Evolutionary conservation across 805 yeast species (phyloP), one percentile per base, ranked within the genome.

Genomic region (Naumovozyma baii): DNA sequence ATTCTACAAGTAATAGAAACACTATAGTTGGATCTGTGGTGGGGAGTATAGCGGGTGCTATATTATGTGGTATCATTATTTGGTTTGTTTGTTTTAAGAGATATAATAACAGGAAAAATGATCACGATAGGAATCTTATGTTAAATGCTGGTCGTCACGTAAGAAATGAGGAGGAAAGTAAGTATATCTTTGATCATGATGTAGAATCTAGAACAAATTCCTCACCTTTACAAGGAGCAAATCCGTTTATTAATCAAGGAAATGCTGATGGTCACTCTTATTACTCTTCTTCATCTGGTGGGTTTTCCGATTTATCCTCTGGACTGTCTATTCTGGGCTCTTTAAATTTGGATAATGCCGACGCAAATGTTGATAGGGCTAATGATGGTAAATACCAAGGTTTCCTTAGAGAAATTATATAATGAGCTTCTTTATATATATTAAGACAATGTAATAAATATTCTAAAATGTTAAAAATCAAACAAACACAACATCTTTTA

Each of bases 31-130:
- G 61, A 16, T 50, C 60, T 30, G 57, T 57, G 1, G 56, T 58
- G 3, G 62, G 63, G 8, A 48, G 59, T 22, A 51, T 58, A 4
- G 51, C 55, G 13, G 63, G 63, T 17, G 36, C 51, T 12, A 10
- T 49, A 5, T n/a, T 49, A 15, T 45, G 50, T 40, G 36, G 41
- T 17, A 14, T 51, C 7, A 16, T 55, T 13, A 29, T 48, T 16
- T 54, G 52, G 51, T 37, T 47, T 17, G 19, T 54, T 13, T 18
- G 50, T 7, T 43, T 47, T 28, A 44, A 39, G 31, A 39, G 43
- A 15, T 41, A 47, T 31, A 48, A 45, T 34, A 36, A 36, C 7
- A 40, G 14, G 15, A n/a, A 38, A 22, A 22, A 22, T 22, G 26
- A 22, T 22, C 26, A 22, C 10, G 26, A 22, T n/a, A n/a, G n/a